phyloP scores from a whole-genome alignment of 2,329 filamentous ascomycete species.

The Ascochyta pisi region DNA sequence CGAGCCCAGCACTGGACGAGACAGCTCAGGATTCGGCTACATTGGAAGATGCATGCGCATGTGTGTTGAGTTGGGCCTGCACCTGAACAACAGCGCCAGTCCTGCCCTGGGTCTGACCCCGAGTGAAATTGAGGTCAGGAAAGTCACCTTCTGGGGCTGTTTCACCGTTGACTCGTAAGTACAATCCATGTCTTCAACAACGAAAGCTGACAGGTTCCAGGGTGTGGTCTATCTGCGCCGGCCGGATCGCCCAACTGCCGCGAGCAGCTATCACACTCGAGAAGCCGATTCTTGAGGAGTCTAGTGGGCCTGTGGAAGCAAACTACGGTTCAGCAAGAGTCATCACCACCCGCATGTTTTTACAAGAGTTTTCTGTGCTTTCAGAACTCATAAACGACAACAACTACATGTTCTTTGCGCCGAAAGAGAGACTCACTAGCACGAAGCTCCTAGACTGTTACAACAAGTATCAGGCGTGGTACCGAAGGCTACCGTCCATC shows the following conservation, averaged over 20 bases:
- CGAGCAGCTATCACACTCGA: conserved; percentile 57
- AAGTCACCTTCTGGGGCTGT: conserved; percentile 61
- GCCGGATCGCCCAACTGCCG: conserved; percentile 57
- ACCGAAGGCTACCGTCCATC: conserved; percentile 69
- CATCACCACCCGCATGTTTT: conserved; percentile 46
- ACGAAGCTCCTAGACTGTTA: conserved; percentile 70
- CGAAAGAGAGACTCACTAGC: conserved; percentile 69
- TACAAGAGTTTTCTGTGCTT: conserved; percentile 69
- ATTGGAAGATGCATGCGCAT: conserved; percentile 75
- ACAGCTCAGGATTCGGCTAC: conserved; percentile 76
- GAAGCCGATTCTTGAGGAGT: conserved; percentile 63
- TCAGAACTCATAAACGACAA: conserved; percentile 77
- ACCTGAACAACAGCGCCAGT: conserved; percentile 55
- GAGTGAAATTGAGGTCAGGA: conserved; percentile 57
- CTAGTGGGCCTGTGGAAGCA: conserved; percentile 57
- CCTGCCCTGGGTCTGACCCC: conserved; percentile 42
- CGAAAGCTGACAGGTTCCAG: conserved; percentile 29
- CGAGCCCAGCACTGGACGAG: conserved; percentile 74
- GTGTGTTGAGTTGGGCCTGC: conserved; percentile 74
- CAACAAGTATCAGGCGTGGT: conserved; percentile 74
- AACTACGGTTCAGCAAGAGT: conserved; percentile 18
- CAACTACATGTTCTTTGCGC: conserved; percentile 74
- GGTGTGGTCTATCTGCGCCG: conserved; percentile 55
- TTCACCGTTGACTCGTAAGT: conserved; percentile 58
- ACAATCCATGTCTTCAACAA: background rate